A percentile compares a stretch with the other conserved stretches of the same genome.
These are phyloP conservation scores for Penstemon eatonii DNA, from an alignment of 257 asterid species.

Conservation along the genomic window DNA sequence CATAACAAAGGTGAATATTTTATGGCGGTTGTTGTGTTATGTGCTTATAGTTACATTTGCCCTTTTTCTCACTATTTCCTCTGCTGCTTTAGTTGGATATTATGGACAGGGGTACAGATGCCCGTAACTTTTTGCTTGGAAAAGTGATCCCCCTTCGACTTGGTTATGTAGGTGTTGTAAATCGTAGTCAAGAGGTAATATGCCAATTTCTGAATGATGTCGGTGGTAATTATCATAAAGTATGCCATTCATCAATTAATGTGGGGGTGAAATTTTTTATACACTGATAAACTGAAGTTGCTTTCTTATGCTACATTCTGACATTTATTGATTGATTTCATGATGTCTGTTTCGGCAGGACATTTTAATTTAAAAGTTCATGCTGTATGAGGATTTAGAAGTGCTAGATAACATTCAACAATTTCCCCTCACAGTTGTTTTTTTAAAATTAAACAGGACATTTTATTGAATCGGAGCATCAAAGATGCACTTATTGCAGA, in stretches of 20 bases:
- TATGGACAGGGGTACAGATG: slow-evolving; percentile 98
- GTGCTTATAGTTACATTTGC: slow-evolving; percentile 1
- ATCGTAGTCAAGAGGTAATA: slow-evolving; percentile 95
- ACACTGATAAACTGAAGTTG: neutral
- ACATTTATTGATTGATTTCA: too few relatives aligned
- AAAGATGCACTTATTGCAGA: slow-evolving; percentile 93
- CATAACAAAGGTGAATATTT: slow-evolving; percentile 70
- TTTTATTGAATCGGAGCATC: slow-evolving; percentile 63
- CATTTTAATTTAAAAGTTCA: neutral
- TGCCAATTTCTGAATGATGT: slow-evolving; percentile 1
- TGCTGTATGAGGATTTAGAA: neutral
- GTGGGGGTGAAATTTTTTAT: slow-evolving; percentile 11
- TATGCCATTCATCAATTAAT: neutral
- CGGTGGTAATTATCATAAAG: too few relatives aligned
- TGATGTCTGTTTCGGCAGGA: neutral
- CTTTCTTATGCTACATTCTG: neutral
- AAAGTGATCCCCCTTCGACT: slow-evolving; percentile 94
- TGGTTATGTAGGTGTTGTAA: slow-evolving; percentile 96
- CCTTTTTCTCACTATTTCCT: slow-evolving; percentile 10
- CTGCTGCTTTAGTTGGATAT: slow-evolving; percentile 81
- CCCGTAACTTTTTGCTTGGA: slow-evolving; percentile 89
- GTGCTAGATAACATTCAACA: neutral
- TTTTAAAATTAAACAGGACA: slow-evolving; percentile 61
- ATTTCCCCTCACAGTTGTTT: neutral
- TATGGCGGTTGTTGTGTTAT: neutral